These are phyloP conservation scores for Phytophthora vignae DNA, from an alignment of 352 stramenopile genomes.

Conservation along the genomic window DNA sequence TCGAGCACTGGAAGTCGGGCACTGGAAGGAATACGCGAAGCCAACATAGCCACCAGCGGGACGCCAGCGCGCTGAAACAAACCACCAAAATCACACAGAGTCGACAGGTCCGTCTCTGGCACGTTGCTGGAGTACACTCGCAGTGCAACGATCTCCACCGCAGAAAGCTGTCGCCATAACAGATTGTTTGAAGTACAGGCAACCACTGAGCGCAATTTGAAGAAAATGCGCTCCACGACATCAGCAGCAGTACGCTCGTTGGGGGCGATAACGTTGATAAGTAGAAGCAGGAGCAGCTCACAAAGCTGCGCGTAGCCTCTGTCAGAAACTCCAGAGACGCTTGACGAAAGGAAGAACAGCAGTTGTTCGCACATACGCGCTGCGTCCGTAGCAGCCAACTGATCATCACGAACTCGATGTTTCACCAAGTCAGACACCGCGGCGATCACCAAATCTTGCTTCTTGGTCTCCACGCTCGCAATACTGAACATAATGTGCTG, in stretches of 20 bases:
- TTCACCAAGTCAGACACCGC: constrained; percentile 24
- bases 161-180: constrained; percentile 39
- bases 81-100: constrained; percentile 29
- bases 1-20: constrained; percentile 28
- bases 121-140: constrained; percentile 29
- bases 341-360: constrained; percentile 49
- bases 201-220: constrained; percentile 42
- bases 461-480: constrained; percentile 19
- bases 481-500: constrained; percentile 41
- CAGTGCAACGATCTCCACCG: constrained; percentile 44
- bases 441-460: constrained; percentile 29
- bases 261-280: constrained; percentile 42
- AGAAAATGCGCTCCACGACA: constrained; percentile 45
- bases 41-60: constrained; percentile 36
- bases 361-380: constrained; percentile 58
- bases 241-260: neutral
- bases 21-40: constrained; percentile 18
- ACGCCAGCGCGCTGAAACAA: constrained; percentile 37
- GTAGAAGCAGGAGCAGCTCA: constrained; percentile 44
- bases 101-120: constrained; percentile 16
- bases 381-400: constrained; percentile 30
- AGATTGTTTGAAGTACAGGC: constrained; percentile 6
- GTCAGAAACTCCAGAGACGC: neutral
- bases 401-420: constrained; percentile 10
- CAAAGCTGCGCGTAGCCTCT: constrained; percentile 31